phyloP scores from a whole-genome alignment of 148 eudicot genomes.

The Spergularia marina region DNA sequence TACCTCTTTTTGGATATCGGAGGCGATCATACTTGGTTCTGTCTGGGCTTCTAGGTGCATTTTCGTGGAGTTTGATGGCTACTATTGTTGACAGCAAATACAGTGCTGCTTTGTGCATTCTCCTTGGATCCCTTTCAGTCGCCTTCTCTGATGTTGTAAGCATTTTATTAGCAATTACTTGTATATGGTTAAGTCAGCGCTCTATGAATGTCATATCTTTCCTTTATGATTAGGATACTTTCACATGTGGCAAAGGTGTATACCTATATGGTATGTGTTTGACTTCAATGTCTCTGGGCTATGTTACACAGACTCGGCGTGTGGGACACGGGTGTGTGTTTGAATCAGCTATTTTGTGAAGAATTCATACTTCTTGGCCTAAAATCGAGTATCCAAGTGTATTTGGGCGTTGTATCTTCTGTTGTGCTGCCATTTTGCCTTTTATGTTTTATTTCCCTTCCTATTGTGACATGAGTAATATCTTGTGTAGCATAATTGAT shows the following conservation, averaged over 20 bases:
- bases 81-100: slow-evolving; percentile 84
- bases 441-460: not conserved
- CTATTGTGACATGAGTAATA: not conserved
- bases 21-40: slow-evolving; percentile 89
- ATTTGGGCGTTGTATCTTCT: not conserved
- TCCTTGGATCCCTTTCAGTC: slow-evolving; percentile 95
- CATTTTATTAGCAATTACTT: slow-evolving; percentile 2
- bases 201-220: not conserved
- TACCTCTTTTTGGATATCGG: slow-evolving; percentile 96
- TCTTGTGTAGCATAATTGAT: not conserved
- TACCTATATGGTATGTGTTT: not conserved
- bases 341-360: too few relatives aligned
- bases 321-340: too few relatives aligned
- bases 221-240: not conserved
- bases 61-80: slow-evolving; percentile 96
- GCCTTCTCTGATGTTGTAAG: slow-evolving; percentile 99
- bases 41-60: slow-evolving; percentile 94
- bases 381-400: too few relatives aligned
- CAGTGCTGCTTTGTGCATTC: slow-evolving; percentile 79
- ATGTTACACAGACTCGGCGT: too few relatives aligned
- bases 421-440: not conserved
- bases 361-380: too few relatives aligned
- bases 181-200: not conserved
- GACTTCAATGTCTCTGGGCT: not conserved
- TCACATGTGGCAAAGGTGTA: not conserved